Evolutionary conservation across 768 basidiomycete genomes (phyloP).

Genomic region (Phylloporus arenicola): DNA sequence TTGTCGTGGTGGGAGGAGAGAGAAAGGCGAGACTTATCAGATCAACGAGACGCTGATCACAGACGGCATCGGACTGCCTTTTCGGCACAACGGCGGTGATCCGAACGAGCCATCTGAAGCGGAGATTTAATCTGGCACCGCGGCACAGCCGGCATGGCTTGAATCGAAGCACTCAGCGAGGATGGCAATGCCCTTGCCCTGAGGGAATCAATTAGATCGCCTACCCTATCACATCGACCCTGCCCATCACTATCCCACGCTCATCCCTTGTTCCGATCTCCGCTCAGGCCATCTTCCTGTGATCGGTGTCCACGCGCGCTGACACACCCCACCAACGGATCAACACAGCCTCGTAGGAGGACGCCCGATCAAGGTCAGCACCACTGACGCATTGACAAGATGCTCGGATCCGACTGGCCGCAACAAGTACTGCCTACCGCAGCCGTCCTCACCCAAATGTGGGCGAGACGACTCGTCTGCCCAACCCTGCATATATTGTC

Average conservation of each 20-base stretch:
- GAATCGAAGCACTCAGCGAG: slow-evolving; percentile 28
- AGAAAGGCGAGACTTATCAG: slow-evolving; percentile 34
- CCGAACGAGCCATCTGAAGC: slow-evolving; percentile 26
- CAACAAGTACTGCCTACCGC: not conserved
- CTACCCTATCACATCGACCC: slow-evolving; percentile 36
- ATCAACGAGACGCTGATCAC: slow-evolving; percentile 29
- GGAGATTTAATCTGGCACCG: slow-evolving; percentile 24
- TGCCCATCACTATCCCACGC: slow-evolving; percentile 5
- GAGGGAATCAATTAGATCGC: slow-evolving; percentile 31
- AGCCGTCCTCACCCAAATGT: no score
- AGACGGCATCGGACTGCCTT: slow-evolving; percentile 8
- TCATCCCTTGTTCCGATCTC: not conserved
- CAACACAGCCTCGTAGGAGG: no score
- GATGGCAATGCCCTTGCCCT: slow-evolving; percentile 21
- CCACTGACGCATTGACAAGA: no score
- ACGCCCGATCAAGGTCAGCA: no score
- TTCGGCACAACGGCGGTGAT: slow-evolving; percentile 27
- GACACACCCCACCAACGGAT: no score
- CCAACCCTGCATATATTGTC: not conserved
- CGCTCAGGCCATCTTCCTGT: no score
- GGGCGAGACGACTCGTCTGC: no score
- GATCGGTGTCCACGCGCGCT: no score
- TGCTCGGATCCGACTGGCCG: no score
- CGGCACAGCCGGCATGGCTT: slow-evolving; percentile 27
- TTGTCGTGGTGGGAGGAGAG: slow-evolving; percentile 17